Evolutionary conservation across 2,329 filamentous ascomycete species (phyloP).

Genomic region (Sporothrix protearum): DNA sequence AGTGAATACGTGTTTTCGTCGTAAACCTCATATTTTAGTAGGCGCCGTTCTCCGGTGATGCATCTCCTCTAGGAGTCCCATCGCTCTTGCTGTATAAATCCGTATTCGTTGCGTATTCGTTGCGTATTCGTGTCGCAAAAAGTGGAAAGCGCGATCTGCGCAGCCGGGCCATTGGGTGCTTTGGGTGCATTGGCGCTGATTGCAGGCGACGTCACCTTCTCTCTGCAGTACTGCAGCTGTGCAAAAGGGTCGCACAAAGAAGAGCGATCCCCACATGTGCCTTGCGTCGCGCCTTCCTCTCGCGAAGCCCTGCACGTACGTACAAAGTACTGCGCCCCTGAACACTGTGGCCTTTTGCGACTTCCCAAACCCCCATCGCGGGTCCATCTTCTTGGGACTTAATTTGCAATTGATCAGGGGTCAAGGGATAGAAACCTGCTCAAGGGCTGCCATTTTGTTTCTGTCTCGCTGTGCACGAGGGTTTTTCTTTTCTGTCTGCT

Average conservation of each 20-base stretch:
- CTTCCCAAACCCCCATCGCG: background rate
- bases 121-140: conserved; percentile 2
- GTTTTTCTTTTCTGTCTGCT: background rate
- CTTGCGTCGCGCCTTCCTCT: conserved; percentile 16
- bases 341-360: conserved; percentile 24
- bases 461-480: conserved; percentile 2
- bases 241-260: background rate
- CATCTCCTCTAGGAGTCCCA: background rate
- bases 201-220: conserved; percentile 23
- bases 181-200: background rate
- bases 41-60: background rate
- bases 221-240: background rate
- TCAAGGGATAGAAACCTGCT: conserved; percentile 15
- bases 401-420: conserved; percentile 21
- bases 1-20: background rate
- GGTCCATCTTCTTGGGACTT: background rate
- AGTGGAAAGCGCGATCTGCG: conserved; percentile 20
- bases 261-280: conserved; percentile 10
- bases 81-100: background rate
- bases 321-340: conserved; percentile 10
- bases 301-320: background rate
- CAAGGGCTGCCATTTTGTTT: conserved; percentile 10
- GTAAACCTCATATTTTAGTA: conserved; percentile 3
- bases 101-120: background rate
- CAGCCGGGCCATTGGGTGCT: background rate